Evolutionary conservation across 345 rosid species (phyloP).

Genomic region (Cardiospermum halicacabum): DNA sequence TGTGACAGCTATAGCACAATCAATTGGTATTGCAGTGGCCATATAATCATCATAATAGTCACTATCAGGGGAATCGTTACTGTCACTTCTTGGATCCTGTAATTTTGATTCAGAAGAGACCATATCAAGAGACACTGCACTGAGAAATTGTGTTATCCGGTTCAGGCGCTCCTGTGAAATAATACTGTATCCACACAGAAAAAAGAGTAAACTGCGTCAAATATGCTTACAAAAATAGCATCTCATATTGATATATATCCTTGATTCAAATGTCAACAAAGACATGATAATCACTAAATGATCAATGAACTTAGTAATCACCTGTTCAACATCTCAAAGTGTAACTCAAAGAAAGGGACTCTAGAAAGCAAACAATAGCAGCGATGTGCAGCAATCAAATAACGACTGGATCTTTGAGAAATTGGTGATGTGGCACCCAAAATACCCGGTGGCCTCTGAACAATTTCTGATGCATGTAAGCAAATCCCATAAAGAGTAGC

Average conservation of each 20-base stretch:
- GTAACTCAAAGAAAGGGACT: constrained; percentile 94
- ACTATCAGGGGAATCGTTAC: constrained; percentile 31
- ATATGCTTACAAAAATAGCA: neutral
- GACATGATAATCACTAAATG: constrained; percentile 8
- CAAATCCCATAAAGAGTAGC: constrained; percentile 94
- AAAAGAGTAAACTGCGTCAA: constrained; percentile 15
- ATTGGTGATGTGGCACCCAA: constrained; percentile 55
- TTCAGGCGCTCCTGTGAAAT: constrained; percentile 96
- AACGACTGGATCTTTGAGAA: constrained; percentile 50
- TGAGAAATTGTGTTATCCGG: constrained; percentile 77
- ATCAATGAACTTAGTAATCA: constrained; percentile 25
- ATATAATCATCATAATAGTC: constrained; percentile 55
- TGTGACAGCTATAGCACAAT: constrained; percentile 61
- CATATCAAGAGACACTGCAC: constrained; percentile 57
- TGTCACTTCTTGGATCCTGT: constrained; percentile 35
- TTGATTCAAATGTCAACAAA: constrained; percentile 11
- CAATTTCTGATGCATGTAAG: constrained; percentile 82
- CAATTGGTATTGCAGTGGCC: constrained; percentile 77
- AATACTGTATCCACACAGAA: constrained; percentile 69
- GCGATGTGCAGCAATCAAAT: constrained; percentile 95
- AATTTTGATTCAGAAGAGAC: constrained; percentile 35
- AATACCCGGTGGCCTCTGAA: constrained; percentile 88
- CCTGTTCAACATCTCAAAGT: constrained; percentile 97
- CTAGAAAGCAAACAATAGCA: constrained; percentile 92
- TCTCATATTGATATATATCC: constrained; percentile 7